These are phyloP conservation scores for Acanthamoeba castellanii DNA, from an alignment of 208 protist genomes.

Conservation along the genomic window DNA sequence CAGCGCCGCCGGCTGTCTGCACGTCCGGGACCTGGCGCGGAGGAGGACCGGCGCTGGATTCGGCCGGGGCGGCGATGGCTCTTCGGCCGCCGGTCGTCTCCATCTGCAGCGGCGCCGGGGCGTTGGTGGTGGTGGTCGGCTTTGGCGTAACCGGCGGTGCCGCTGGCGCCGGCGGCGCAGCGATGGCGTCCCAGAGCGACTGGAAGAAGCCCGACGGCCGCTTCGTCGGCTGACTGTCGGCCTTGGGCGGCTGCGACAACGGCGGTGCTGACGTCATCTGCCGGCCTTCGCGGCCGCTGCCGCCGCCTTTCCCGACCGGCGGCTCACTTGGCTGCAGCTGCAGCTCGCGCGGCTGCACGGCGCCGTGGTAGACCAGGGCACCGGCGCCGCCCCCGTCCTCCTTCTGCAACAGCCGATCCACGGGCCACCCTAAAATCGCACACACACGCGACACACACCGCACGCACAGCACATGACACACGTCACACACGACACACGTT, in stretches of 20 bases:
- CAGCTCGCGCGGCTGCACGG: background rate
- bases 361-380: background rate
- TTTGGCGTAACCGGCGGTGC: background rate
- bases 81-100: no score
- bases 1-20: background rate
- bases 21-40: background rate
- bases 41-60: no score
- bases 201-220: background rate
- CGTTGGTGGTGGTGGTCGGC: no score
- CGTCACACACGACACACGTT: no score
- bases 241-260: background rate
- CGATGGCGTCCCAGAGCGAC: constrained; percentile 30
- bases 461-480: no score
- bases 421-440: background rate
- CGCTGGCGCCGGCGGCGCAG: background rate
- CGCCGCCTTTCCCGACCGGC: background rate
- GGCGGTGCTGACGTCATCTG: no score
- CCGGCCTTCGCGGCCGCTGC: background rate
- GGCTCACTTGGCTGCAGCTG: background rate
- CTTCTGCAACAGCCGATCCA: constrained; percentile 60
- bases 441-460: no score
- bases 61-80: background rate
- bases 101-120: no score
- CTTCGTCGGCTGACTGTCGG: background rate
- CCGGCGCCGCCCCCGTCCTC: no score